phyloP scores from a whole-genome alignment of 2,329 filamentous ascomycete species.

The Phaeomoniella chlamydospora region DNA sequence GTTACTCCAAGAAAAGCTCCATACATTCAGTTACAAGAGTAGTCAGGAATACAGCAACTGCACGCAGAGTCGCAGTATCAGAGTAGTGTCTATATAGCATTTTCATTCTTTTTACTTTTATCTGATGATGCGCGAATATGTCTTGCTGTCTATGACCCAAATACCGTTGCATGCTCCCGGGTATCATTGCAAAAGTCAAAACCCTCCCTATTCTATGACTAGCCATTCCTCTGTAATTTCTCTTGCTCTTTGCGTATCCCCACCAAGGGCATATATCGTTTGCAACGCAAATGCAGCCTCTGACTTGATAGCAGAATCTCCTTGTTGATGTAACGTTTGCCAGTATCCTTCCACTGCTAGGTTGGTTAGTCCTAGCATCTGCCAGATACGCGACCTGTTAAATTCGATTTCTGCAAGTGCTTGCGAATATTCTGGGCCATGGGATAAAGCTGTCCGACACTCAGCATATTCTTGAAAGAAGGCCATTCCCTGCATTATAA shows the following conservation, averaged over 20 bases:
- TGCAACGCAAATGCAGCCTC: conserved; percentile 67
- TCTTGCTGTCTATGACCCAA: too few species aligned
- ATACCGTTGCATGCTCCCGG: not conserved
- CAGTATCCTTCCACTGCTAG: conserved; percentile 62
- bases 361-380: conserved; percentile 57
- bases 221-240: conserved; percentile 47
- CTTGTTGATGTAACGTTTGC: conserved; percentile 33
- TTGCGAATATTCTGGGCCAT: conserved; percentile 6
- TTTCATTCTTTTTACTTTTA: too few species aligned
- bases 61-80: too few species aligned
- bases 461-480: conserved; percentile 67
- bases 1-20: too few species aligned
- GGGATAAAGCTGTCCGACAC: conserved; percentile 28
- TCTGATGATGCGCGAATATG: too few species aligned
- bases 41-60: too few species aligned
- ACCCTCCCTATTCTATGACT: conserved; percentile 20
- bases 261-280: conserved; percentile 49
- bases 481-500: conserved; percentile 68
- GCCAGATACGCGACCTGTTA: conserved; percentile 64
- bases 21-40: too few species aligned
- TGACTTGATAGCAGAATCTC: conserved; percentile 36
- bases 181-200: not conserved
- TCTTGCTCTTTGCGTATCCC: conserved; percentile 46
- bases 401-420: conserved; percentile 52
- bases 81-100: too few species aligned